These are phyloP conservation scores for Gossypium laxum DNA, from an alignment of 441 rosid species.

Conservation along the genomic window DNA sequence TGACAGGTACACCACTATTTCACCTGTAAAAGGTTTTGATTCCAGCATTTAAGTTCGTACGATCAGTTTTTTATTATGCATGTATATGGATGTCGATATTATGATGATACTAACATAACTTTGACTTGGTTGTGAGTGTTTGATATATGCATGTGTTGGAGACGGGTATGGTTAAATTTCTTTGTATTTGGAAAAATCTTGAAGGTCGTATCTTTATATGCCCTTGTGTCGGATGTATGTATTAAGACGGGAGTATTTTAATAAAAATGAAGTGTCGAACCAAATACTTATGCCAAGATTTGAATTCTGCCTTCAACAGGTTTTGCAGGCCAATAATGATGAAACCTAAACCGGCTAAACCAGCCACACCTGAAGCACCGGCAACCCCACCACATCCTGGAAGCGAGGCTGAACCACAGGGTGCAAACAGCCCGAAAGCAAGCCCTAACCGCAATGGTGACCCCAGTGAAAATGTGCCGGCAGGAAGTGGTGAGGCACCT, in stretches of 20 bases:
- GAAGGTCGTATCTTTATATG: not conserved
- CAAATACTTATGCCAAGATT: not conserved
- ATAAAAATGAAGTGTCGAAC: no score
- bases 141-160: not conserved
- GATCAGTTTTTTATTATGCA: no score
- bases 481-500: slow-evolving; percentile 29
- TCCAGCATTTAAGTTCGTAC: not conserved
- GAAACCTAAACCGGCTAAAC: slow-evolving; percentile 63
- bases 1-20: slow-evolving; percentile 48
- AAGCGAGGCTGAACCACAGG: slow-evolving; percentile 30
- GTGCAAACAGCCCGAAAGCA: slow-evolving; percentile 18
- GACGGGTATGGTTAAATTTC: not conserved
- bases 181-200: not conserved
- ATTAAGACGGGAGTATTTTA: no score
- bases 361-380: slow-evolving; percentile 43
- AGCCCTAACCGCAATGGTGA: slow-evolving; percentile 1
- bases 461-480: slow-evolving; percentile 17
- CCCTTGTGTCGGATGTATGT: not conserved
- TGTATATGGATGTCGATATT: no score
- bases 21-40: not conserved
- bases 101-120: no score
- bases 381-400: slow-evolving; percentile 49
- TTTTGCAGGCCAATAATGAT: slow-evolving; percentile 76
- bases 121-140: no score
- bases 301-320: slow-evolving; percentile 29